Evolutionary conservation across 2,329 filamentous ascomycete genomes (phyloP), one percentile per base, ranked within the genome.

Genomic region (Beauveria asiatica): DNA sequence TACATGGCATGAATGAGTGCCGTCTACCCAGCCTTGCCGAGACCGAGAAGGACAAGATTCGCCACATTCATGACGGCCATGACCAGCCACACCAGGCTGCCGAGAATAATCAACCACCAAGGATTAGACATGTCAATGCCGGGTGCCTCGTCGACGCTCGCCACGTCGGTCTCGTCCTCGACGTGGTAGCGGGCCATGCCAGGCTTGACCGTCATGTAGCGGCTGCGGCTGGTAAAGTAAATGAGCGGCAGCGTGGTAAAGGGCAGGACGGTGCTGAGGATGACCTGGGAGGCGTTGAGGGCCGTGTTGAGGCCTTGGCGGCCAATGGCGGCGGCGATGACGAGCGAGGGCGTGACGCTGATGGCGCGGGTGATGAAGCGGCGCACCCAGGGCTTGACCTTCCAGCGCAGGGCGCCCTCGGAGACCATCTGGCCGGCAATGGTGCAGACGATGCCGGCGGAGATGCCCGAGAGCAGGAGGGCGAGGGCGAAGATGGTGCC

Each of bases 401-500:
- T 83, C 88, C 90, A 92, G 51, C 84, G 83, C 49, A 96, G 72
- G 62, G 91, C 89, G 7, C 91, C 91, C 71, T 95, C 91, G 63
- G 85, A 87, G 23, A 96, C 87, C 86, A 96, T 94, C 71, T 96
- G 91, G 0, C 91, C 91, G 0, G 91, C 83, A 65, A 96, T 94
- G 1, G 92, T 96, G 75, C 91, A 95, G 2, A 95, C 87, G 41
- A 96, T 90, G 6, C 91, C 91, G 0, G 91, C 91, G 0, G 86
- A 90, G 13, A 90, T 82, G 9, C 91, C 91, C 0, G 88, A 92
- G 0, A 95, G 82, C 0, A 96, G 80, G 1, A 96, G 76, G 0
- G 91, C 90, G 2, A 95, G 77, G 0, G 90, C 90, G 64, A 96
- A 96, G n/a, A 96, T 78, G 3, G 88, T 89, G 1, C 90, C 92